A percentile compares a stretch with the other conserved stretches of the same genome.
These are phyloP conservation scores for Coniella lustricola DNA, from an alignment of 2,329 filamentous ascomycete species.

Conservation along the genomic window DNA sequence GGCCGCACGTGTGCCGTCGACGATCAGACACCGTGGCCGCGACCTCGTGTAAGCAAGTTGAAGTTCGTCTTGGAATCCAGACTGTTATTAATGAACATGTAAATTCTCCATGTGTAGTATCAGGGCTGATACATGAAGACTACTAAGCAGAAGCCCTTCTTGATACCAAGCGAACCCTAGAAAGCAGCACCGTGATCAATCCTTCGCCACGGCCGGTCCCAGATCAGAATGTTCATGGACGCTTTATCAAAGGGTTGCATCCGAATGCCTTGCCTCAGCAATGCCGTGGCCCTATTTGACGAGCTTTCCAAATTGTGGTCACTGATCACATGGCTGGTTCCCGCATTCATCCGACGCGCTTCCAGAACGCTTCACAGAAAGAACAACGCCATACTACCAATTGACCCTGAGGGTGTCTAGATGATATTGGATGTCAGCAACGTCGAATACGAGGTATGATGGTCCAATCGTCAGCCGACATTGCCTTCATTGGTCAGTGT, in stretches of 20 bases:
- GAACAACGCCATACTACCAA: no score
- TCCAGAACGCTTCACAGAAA: no score
- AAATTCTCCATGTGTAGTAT: no score
- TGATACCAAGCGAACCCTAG: background rate
- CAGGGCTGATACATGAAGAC: no score
- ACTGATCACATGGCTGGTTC: no score
- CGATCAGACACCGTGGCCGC: no score
- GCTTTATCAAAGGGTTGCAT: background rate
- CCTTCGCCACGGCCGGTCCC: background rate
- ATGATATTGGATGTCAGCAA: constrained; percentile 7
- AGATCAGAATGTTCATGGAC: constrained; percentile 2
- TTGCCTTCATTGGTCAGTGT: constrained; percentile 10
- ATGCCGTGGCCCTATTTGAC: background rate
- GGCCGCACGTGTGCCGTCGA: no score
- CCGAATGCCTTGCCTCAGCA: background rate
- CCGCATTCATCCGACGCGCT: no score
- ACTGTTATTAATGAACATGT: no score
- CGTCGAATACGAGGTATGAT: constrained; percentile 12
- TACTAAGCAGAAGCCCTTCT: no score
- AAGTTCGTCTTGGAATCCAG: no score
- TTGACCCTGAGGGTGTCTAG: constrained; percentile 15
- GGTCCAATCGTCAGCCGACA: constrained; percentile 7
- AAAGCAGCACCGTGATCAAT: background rate
- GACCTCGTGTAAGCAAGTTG: no score
- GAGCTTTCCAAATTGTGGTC: background rate